Evolutionary conservation across 306 rosid genomes (phyloP), one percentile per base, ranked within the genome.

Genomic region (Comarum palustre): DNA sequence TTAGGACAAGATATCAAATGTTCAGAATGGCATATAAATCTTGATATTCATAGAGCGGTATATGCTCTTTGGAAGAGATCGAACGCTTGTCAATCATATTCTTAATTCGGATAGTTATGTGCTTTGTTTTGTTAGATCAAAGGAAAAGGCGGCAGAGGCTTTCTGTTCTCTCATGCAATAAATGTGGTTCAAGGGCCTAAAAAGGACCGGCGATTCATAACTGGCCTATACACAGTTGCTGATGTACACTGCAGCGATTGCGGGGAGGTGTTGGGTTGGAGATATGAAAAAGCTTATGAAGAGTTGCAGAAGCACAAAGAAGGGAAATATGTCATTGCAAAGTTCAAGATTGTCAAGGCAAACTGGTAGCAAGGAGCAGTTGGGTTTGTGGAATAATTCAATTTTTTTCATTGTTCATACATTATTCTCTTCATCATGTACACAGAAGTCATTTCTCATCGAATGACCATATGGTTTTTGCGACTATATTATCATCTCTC

Each of bases 121-220:
- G 51, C 36, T 74, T 74, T 50, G 65, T 14, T 79, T 58, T 46
- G 54, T 54, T 84, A 89, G 97, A 85, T 83, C 31, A 70, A n/a
- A n/a, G n/a, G 71, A 51, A 80, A 61, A 61, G 93, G 96, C 36
- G 87, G 91, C 31, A 87, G 93, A 82, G 97, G 93, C 13, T 91
- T 87, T 80, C 77, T 91, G 65, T 86, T 89, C 75, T 81, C 89
- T 39, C 90, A 83, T 17, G 86, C 91, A 1, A 80, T 67, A 80
- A 91, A 91, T 84, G 76, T 91, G 4, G 55, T 36, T 27, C 46
- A 69, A 73, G 96, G 96, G 41, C 75, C 82, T 2, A 61, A 79
- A 58, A 80, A 84, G 66, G 81, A 86, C 61, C 84, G 86, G 76
- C 66, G 60, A 38, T 84, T 91, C 7, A 55, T 87, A 4, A 86